Evolutionary conservation across 768 basidiomycete species (phyloP), one percentile per base, ranked within the genome.

Genomic region (Lactarius akahatsu): DNA sequence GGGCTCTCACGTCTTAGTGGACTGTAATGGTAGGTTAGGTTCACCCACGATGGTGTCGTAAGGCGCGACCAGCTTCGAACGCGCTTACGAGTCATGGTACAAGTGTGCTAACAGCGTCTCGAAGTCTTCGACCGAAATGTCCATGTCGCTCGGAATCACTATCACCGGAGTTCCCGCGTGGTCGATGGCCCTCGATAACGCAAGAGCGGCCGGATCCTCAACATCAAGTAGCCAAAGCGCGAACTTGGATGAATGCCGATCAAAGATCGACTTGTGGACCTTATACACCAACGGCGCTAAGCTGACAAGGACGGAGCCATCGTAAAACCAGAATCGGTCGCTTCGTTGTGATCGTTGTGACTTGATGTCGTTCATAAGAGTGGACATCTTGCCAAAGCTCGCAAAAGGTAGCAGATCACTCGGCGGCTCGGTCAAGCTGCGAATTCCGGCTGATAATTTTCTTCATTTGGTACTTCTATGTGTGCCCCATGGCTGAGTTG

Each of bases 81-180:
- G 34, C 45, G 83, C 86, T 80, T 75, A 90, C 90, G 74, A 74
- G 71, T 90, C 85, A 71, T 89, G 85, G 72, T 91, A 90, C 36
- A 91, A 72, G 75, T 89, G 83, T 65, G 80, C 80, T n/a, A 91
- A 76, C 57, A 91, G 73, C 1, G 77, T 79, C 57, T 83, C 82
- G 7, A 89, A 79, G 72, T 90, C 88, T 52, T 74, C 71, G 20
- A 77, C 74, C 45, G 71, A 73, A 58, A 84, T 77, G 38, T 75
- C 73, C 20, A 77, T 73, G 54, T 79, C 75, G 32, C 71, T 73
- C 57, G 83, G 82, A 50, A 84, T 71, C 56, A 71, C 61, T 57
- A 74, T 61, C 54, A 72, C 69, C 9, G 70, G 59, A 40, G 66
- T 36, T 26, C 43, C 62, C n/a, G 61, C 55, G n/a, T 63, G 40